phyloP scores from a whole-genome alignment of 768 basidiomycete genomes.

The Terana coerulea region DNA sequence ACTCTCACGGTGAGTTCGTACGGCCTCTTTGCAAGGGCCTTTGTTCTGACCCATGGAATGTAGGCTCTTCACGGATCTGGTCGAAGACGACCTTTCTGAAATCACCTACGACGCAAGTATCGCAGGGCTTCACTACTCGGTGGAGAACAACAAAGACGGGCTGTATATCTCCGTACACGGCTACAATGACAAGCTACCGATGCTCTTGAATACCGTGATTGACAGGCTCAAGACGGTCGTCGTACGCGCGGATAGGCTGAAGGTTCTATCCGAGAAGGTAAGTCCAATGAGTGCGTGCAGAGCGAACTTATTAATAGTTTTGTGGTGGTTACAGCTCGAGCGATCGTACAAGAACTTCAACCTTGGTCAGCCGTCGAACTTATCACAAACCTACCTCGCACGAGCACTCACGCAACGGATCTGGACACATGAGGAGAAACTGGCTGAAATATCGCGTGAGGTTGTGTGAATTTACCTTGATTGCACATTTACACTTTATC shows the following conservation, averaged over 20 bases:
- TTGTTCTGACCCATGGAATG: neutral
- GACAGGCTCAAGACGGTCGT: constrained; percentile 35
- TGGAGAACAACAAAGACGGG: constrained; percentile 30
- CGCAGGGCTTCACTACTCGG: constrained; percentile 42
- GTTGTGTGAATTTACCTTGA: neutral
- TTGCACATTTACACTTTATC: neutral
- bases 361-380: constrained; percentile 26
- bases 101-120: constrained; percentile 50
- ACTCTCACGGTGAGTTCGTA: constrained; percentile 27
- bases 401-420: constrained; percentile 36
- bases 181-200: constrained; percentile 49
- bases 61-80: constrained; percentile 24
- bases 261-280: constrained; percentile 43
- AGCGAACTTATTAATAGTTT: neutral
- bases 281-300: constrained; percentile 9
- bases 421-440: constrained; percentile 40
- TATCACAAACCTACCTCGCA: constrained; percentile 34
- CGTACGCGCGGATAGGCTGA: constrained; percentile 39
- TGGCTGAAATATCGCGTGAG: constrained; percentile 38
- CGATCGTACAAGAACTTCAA: constrained; percentile 41
- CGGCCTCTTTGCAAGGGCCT: neutral
- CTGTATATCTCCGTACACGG: constrained; percentile 39
- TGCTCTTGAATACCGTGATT: constrained; percentile 40
- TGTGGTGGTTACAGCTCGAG: constrained; percentile 23
- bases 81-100: constrained; percentile 48